Conservation (phyloP, 2,329 filamentous ascomycete genomes). For the Fusarium hainanense region DNA sequence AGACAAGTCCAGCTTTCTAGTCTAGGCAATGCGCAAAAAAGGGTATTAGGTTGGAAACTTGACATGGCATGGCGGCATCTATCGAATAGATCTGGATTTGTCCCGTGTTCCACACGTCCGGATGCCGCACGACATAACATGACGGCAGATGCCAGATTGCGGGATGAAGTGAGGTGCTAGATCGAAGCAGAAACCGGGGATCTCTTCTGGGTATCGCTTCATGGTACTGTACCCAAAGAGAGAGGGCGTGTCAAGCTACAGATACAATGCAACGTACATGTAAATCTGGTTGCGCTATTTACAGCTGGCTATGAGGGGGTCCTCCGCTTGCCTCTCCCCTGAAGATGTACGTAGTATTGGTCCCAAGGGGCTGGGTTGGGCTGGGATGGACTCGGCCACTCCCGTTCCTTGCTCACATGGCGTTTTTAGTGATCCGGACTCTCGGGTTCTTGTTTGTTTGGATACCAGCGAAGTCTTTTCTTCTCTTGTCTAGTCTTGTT, state of each 20-base stretch:
- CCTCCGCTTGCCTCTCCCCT: neutral
- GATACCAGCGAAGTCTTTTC: neutral
- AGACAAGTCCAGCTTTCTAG: neutral
- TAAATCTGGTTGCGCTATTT: neutral
- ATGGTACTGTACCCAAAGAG: neutral
- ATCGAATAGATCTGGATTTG: neutral
- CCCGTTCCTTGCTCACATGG: constrained; percentile 39
- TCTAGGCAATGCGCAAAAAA: neutral
- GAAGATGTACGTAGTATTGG: neutral
- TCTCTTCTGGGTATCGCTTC: neutral
- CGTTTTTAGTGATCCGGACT: constrained; percentile 12
- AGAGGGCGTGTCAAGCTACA: neutral
- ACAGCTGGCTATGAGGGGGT: neutral
- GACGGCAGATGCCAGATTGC: neutral
- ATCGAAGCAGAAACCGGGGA: neutral
- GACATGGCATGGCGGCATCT: neutral
- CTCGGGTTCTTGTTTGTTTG: neutral
- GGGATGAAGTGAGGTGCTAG: neutral
- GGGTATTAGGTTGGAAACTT: neutral
- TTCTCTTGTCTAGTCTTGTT: neutral
- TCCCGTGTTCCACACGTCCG: neutral
- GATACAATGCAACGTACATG: no score
- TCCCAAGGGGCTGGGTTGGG: neutral
- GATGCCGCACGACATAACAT: neutral
- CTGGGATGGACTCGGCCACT: constrained; percentile 15